Evolutionary conservation across 176 grass and related monocot genomes (phyloP).

Genomic region (Elaeis guineensis): DNA sequence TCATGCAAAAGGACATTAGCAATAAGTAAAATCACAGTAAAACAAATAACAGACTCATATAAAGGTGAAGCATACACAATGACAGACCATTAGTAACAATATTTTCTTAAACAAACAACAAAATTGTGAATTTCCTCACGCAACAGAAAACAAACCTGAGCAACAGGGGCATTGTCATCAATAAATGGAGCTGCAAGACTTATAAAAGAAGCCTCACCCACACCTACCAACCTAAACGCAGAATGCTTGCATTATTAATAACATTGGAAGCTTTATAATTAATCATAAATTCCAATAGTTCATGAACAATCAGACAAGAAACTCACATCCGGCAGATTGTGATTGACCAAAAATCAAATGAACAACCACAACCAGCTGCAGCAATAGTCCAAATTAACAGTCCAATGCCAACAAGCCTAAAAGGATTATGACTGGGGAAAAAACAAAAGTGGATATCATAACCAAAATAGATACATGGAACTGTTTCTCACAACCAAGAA

Average conservation of each 20-base stretch:
- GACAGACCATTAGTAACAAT: no score
- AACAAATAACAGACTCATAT: no score
- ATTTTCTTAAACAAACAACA: no score
- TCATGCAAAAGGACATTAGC: no score
- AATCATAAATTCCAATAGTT: slow-evolving; percentile 2
- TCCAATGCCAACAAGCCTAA: slow-evolving; percentile 92
- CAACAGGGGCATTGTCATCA: slow-evolving; percentile 83
- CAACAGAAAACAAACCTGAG: slow-evolving; percentile 54
- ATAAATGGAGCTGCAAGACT: slow-evolving; percentile 97
- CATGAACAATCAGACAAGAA: slow-evolving; percentile 2
- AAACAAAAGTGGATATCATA: slow-evolving; percentile 1
- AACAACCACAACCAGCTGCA: slow-evolving; percentile 86
- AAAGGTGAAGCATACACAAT: no score
- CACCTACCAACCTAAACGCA: slow-evolving; percentile 87
- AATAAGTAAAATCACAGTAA: no score
- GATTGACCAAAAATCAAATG: slow-evolving; percentile 98
- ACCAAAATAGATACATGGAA: slow-evolving; percentile 2
- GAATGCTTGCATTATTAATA: not conserved
- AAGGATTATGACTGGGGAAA: slow-evolving; percentile 81
- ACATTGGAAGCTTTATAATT: not conserved
- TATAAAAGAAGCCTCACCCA: slow-evolving; percentile 99
- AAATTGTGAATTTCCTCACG: no score
- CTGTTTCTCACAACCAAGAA: no score
- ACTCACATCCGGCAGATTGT: slow-evolving; percentile 93
- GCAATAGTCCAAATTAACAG: slow-evolving; percentile 93